Base-by-base conservation (phyloP, 1,284 basidiomycete genomes). In the Cutaneotrichosporon spelunceum region DNA sequence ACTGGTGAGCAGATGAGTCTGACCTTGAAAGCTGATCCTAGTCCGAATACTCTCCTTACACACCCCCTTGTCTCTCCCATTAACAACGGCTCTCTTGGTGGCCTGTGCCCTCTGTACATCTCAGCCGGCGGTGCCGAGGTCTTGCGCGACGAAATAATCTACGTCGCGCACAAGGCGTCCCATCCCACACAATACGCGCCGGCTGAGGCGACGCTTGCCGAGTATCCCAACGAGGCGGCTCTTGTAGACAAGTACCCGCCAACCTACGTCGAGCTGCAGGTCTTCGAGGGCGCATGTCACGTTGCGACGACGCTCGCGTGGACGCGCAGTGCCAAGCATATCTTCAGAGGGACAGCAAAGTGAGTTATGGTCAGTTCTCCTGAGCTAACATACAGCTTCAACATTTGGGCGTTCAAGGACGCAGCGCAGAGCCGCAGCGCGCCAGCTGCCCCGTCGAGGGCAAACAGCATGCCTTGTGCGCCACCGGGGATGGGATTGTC, bases 21-120 rank as follows among this genome's bases (percentile, higher is more conserved):
- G 27, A 9, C 5, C 0, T 23, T 13, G 27, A 21, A 53, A 48
- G 11, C 26, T 23, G 5, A 53, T 27, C 8, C 1, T 53, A 78
- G 81, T 30, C 79, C 80, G 24, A 82, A 82, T 65, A 77, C 74
- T 33, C 79, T 82, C 39, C 68, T 83, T 19, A 77, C 74, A 2
- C 81, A 82, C 67, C 82, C 82, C 0, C 72, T 82, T 21, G 81
- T 82, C 29, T 82, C 81, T 3, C 79, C 80, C 6, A 75, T 82
- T 53, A 81, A 83, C 63, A 72, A 76, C 21, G 82, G 82, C 7
- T 81, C 79, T 2, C 70, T 83, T 4, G 82, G 82, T 13, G 82
- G 82, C 0, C 72, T 83, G 11, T 82, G 82, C 30, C 82, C 82
- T 0, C 70, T 83, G 24, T 76, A 80, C 59, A 80, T 83, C 34